These are phyloP conservation scores for Cinnamomum chago DNA, from an alignment of 164 flowering plant genomes.

Conservation along the genomic window DNA sequence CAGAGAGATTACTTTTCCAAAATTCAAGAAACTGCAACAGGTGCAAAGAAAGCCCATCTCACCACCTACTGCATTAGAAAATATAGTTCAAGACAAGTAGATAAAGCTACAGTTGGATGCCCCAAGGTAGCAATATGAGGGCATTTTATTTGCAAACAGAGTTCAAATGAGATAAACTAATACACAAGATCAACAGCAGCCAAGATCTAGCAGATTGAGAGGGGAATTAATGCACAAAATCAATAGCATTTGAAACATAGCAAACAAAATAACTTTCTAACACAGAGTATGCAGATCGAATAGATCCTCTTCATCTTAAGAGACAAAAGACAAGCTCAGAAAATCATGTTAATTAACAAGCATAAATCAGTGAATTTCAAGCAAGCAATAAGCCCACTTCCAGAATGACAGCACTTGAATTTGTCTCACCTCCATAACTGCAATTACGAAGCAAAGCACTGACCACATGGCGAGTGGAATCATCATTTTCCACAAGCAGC, in stretches of 20 bases:
- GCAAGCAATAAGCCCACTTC: not conserved
- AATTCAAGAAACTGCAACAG: no score
- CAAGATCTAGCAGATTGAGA: no score
- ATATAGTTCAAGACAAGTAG: no score
- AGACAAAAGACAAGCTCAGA: not conserved
- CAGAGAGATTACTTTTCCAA: no score
- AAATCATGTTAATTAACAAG: not conserved
- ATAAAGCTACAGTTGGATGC: no score
- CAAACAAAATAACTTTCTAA: not conserved
- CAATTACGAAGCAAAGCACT: conserved; percentile 62
- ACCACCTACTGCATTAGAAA: no score
- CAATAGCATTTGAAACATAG: not conserved
- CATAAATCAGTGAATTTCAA: not conserved
- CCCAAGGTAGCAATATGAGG: no score
- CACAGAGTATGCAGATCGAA: not conserved
- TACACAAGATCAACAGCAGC: no score
- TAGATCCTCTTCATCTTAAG: not conserved
- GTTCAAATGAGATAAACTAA: no score
- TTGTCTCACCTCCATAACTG: conserved; percentile 54
- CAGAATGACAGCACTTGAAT: not conserved
- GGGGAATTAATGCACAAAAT: no score
- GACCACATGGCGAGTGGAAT: conserved; percentile 62
- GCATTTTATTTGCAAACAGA: no score
- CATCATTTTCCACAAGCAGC: conserved; percentile 61
- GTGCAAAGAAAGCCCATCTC: no score